These are phyloP conservation scores for Camptophora hylomeconis DNA, from an alignment of 2,329 filamentous ascomycete species.

Conservation along the genomic window DNA sequence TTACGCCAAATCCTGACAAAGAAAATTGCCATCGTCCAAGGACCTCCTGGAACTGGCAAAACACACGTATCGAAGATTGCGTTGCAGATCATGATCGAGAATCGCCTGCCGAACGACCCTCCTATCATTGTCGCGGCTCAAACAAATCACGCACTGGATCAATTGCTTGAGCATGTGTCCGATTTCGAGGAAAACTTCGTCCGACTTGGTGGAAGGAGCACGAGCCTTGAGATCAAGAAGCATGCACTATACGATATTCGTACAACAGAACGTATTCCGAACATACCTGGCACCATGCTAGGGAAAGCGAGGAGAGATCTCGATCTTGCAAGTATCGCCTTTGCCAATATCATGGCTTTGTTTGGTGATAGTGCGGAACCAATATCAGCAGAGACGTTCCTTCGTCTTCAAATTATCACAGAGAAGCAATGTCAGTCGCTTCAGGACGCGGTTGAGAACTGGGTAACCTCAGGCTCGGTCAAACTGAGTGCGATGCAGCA, in stretches of 20 bases:
- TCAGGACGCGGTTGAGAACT: constrained; percentile 32
- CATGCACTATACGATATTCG: constrained; percentile 55
- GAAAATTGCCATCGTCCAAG: constrained; percentile 65
- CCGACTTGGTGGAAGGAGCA: constrained; percentile 56
- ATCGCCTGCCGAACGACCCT: constrained; percentile 41
- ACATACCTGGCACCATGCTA: constrained; percentile 29
- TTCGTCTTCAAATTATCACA: constrained; percentile 45
- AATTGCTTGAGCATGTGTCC: constrained; percentile 55
- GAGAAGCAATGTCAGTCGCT: constrained; percentile 52
- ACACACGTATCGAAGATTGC: constrained; percentile 68
- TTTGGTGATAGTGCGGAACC: constrained; percentile 29
- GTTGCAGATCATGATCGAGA: constrained; percentile 51
- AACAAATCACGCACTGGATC: constrained; percentile 83
- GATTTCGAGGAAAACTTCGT: constrained; percentile 50
- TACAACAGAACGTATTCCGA: constrained; percentile 19
- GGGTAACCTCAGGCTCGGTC: constrained; percentile 24
- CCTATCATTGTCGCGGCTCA: constrained; percentile 73
- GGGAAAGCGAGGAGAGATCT: constrained; percentile 29
- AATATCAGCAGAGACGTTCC: constrained; percentile 43
- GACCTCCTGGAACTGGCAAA: constrained; percentile 69
- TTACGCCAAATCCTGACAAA: constrained; percentile 58
- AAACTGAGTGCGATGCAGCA: constrained; percentile 32
- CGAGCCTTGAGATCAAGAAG: constrained; percentile 50
- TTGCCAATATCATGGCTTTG: constrained; percentile 30
- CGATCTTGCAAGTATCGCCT: constrained; percentile 22